phyloP scores from a whole-genome alignment of 2,329 filamentous ascomycete genomes.

The Diplodia mutila region DNA sequence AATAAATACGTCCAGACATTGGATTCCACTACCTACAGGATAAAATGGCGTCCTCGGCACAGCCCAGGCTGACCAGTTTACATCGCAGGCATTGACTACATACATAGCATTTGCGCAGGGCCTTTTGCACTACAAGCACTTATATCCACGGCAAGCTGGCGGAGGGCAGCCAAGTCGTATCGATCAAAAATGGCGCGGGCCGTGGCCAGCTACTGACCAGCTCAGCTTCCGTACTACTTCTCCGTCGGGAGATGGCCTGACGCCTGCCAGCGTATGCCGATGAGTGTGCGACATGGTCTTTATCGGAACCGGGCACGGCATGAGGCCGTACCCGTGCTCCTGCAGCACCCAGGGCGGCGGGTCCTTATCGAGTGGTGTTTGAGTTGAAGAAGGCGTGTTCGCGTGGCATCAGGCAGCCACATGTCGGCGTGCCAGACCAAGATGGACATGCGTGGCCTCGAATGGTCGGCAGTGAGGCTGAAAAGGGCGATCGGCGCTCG shows the following conservation, averaged over 20 bases:
- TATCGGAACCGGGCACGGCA: neutral
- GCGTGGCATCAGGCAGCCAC: slow-evolving; percentile 15
- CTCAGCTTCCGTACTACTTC: neutral
- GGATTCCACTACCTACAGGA: no score
- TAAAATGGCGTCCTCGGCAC: no score
- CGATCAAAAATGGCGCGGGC: no score
- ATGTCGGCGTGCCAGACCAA: neutral
- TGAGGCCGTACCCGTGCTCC: no score
- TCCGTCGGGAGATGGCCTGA: neutral
- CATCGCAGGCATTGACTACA: no score
- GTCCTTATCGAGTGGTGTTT: neutral
- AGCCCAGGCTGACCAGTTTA: no score
- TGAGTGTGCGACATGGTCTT: neutral
- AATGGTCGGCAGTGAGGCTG: slow-evolving; percentile 4
- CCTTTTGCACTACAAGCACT: no score
- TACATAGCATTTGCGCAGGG: no score
- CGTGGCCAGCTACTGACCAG: no score
- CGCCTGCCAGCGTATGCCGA: slow-evolving; percentile 6
- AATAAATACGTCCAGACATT: no score
- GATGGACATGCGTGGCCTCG: neutral
- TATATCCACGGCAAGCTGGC: no score
- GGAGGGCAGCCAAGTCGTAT: no score
- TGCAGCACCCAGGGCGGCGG: neutral
- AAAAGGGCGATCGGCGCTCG: neutral
- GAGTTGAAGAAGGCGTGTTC: slow-evolving; percentile 10